Base-by-base conservation (phyloP, 495 filamentous ascomycete genomes). In the Sporormia fimetaria region DNA sequence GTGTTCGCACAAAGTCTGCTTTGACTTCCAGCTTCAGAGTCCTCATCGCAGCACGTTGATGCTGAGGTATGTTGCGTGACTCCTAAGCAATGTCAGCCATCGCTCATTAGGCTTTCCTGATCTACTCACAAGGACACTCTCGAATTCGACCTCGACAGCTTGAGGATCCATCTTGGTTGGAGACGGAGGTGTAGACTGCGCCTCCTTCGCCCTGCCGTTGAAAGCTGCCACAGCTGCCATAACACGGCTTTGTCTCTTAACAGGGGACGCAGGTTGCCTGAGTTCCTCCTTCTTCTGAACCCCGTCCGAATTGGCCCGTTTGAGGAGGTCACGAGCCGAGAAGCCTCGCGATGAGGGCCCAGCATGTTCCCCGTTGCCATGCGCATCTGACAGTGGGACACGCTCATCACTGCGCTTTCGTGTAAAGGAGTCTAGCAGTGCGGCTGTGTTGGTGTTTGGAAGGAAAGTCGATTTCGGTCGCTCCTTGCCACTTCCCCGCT, bases 31-130 rank as follows among this genome's bases (percentile, higher is more conserved):
- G 74, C 39, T 84, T 83, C 34, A 98, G 66, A 21, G 75, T 84
- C 21, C 90, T 75, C 85, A 98, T 94, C 62, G 87, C 87, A 56
- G 88, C 80, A 37, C 86, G 72, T 69, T 93, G 87, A 44, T 93
- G 82, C 49, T 90, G 80, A 14, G 90, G 87, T 37, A 98, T 87
- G 56, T 95, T 92, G 40, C 86, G 71, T 21, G 83, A 74, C 62
- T 93, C 83, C 59, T 62, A 14, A 6, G 10, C 8, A 7, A 18
- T 2, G 26, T 57, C 17, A 56, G 48, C n/a, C 40, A 43, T 32
- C 7, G 12, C n/a, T 15, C 22, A 20, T 18, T 8, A 20, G 4
- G 28, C 16, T 10, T 12, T 14, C 4, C 0, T 6, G 17, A 21
- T 16, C 1, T 24, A 16, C 58, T 43, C 38, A 62, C 59, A 33